Conservation (phyloP, 441 rosid species). For the Euphorbia schlechtendalii region DNA sequence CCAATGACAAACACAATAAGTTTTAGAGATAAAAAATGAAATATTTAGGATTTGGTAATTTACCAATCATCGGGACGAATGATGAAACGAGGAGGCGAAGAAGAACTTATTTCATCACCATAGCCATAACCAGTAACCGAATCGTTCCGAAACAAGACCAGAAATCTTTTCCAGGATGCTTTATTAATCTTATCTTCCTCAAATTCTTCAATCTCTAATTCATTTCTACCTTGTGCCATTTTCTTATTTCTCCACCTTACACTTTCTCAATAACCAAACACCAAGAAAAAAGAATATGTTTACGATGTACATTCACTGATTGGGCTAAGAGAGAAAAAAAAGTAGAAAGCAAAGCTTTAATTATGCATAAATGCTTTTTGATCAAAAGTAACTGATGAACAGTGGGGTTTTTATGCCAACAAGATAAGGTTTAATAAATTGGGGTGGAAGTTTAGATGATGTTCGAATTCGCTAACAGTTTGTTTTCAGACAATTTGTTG, state of each 20-base stretch:
- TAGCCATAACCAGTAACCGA: background rate
- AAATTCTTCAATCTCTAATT: constrained; percentile 5
- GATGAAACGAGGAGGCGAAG: background rate
- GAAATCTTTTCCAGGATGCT: constrained; percentile 1
- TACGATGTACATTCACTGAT: background rate
- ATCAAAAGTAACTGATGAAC: background rate
- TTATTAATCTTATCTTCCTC: background rate
- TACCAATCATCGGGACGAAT: constrained; percentile 19
- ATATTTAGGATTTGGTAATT: no score
- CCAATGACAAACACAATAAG: no score
- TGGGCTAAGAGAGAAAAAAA: background rate
- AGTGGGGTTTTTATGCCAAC: background rate
- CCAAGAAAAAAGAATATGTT: background rate
- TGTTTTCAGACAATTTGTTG: background rate
- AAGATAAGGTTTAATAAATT: background rate
- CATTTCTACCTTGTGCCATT: no score
- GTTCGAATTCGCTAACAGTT: background rate
- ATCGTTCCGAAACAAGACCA: background rate
- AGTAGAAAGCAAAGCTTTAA: background rate
- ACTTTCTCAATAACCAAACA: background rate
- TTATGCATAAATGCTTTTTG: background rate
- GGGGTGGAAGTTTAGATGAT: background rate
- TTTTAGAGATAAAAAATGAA: no score
- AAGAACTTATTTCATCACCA: background rate
- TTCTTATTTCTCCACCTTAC: background rate